Conservation (phyloP, 176 grass and related monocot genomes). For the Pharus latifolius region DNA sequence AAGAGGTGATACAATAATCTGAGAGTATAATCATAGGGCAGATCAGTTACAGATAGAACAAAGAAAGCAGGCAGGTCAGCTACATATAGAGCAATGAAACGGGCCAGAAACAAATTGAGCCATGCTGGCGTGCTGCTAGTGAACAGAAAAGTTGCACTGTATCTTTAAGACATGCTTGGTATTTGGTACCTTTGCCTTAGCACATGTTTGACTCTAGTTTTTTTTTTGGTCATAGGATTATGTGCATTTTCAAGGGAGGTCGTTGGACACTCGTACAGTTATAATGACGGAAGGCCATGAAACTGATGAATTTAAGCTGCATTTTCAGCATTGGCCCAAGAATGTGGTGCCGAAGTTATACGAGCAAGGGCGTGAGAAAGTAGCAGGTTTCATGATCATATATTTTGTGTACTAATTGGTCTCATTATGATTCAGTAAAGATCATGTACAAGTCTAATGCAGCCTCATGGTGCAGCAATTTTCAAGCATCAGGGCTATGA, state of each 20-base stretch:
- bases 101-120: background rate
- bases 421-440: background rate
- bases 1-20: too few relatives aligned
- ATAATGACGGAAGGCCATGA: conserved; percentile 78
- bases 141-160: too few relatives aligned
- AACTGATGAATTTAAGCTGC: conserved; percentile 49
- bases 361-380: conserved; percentile 68
- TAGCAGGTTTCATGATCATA: conserved; percentile 47
- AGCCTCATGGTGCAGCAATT: conserved; percentile 43
- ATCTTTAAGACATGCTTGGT: background rate
- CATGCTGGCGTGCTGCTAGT: too few relatives aligned
- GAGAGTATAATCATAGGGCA: background rate
- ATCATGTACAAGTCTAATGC: conserved; percentile 11
- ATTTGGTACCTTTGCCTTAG: background rate
- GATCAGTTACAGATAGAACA: background rate
- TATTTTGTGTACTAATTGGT: background rate
- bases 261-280: conserved; percentile 22
- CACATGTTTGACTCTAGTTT: background rate
- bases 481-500: conserved; percentile 78
- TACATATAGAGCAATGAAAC: background rate
- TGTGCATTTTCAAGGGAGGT: conserved; percentile 41
- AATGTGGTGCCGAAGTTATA: conserved; percentile 53
- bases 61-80: background rate
- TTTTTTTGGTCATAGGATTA: conserved; percentile 39
- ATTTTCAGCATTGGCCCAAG: conserved; percentile 62